phyloP scores from a whole-genome alignment of 345 rosid genomes.

The Eucalyptus cloeziana region DNA sequence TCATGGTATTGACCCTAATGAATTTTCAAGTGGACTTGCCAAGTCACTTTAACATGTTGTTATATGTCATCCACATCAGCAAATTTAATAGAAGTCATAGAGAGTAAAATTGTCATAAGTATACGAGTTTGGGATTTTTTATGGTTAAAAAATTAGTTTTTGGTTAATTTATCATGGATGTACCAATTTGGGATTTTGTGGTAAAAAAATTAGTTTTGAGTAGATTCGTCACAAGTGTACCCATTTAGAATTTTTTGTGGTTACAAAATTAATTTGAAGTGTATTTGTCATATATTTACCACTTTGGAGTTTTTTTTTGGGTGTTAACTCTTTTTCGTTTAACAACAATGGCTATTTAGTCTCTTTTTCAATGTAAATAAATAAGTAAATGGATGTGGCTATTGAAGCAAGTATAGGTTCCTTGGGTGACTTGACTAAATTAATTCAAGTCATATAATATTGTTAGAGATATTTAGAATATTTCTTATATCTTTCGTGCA shows the following conservation, averaged over 20 bases:
- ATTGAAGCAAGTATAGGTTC: neutral
- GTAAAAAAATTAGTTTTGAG: too few species aligned
- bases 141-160: too few species aligned
- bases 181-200: rapidly evolving
- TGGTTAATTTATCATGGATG: too few species aligned
- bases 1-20: rapidly evolving
- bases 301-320: rapidly evolving
- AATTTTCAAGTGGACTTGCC: too few species aligned
- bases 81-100: too few species aligned
- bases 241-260: too few species aligned
- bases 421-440: neutral
- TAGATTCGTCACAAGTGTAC: rapidly evolving
- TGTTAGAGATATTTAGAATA: neutral
- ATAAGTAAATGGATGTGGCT: neutral
- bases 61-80: too few species aligned
- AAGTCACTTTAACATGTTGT: rapidly evolving
- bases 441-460: neutral
- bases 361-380: neutral
- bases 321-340: neutral
- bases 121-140: too few species aligned
- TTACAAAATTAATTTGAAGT: too few species aligned
- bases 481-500: neutral
- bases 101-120: too few species aligned
- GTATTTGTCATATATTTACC: too few species aligned
- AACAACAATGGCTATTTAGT: neutral